Conservation (phyloP, 2,329 filamentous ascomycete species). For the Myriosclerotinia scirpicola region DNA sequence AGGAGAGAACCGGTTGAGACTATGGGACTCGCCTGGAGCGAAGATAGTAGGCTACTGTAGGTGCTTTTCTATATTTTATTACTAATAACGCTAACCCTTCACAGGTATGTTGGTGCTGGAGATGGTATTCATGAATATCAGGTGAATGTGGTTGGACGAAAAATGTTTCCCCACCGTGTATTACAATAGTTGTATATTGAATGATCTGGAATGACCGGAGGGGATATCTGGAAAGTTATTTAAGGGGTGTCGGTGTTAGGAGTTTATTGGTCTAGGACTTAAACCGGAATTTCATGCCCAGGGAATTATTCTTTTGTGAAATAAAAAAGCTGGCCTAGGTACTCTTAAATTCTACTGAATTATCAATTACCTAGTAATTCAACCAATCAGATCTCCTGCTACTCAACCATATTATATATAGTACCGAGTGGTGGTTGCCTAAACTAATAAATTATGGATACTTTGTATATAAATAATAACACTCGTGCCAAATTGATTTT, state of each 20-base stretch:
- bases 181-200: conserved; percentile 46
- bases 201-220: not conserved
- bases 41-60: conserved; percentile 60
- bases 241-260: not conserved
- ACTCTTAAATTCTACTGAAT: not conserved
- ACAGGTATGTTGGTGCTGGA: conserved; percentile 63
- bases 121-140: conserved; percentile 75
- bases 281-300: not conserved
- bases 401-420: not conserved
- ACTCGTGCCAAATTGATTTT: too few species aligned
- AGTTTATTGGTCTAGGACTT: not conserved
- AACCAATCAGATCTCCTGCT: not conserved
- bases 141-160: conserved; percentile 63
- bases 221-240: not conserved
- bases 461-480: too few species aligned
- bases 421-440: too few species aligned
- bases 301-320: not conserved
- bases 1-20: conserved; percentile 51
- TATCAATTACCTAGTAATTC: not conserved
- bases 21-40: conserved; percentile 61
- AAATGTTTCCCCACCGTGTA: conserved; percentile 55
- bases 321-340: not conserved
- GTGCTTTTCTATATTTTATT: conserved; percentile 36
- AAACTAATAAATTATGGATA: too few species aligned
- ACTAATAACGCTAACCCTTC: conserved; percentile 20